Conservation (phyloP, 129 eudicot genomes). For the Gnaphalium uliginosum region DNA sequence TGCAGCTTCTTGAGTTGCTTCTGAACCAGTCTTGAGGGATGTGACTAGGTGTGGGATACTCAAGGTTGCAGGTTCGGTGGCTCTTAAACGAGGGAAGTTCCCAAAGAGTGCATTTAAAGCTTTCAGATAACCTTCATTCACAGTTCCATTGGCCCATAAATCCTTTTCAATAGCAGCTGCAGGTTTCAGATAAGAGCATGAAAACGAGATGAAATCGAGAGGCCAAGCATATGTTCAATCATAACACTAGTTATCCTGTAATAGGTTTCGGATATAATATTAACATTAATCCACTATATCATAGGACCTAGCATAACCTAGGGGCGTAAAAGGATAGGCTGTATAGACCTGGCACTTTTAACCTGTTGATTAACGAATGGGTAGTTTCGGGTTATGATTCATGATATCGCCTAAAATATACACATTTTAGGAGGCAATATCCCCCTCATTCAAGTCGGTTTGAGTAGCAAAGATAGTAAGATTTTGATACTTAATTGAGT, state of each 20-base stretch:
- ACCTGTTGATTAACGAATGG: too few species aligned
- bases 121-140: constrained; percentile 88
- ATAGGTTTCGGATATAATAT: background rate
- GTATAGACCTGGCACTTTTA: too few species aligned
- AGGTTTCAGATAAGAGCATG: constrained; percentile 26
- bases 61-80: constrained; percentile 94
- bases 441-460: too few species aligned
- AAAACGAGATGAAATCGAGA: background rate
- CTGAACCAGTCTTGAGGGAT: constrained; percentile 90
- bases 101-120: constrained; percentile 91
- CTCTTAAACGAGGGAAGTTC: constrained; percentile 95
- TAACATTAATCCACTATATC: background rate
- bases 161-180: constrained; percentile 97
- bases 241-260: background rate
- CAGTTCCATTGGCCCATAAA: constrained; percentile 92
- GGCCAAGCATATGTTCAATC: constrained; percentile 2
- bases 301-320: background rate
- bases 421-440: too few species aligned
- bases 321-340: background rate
- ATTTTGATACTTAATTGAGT: too few species aligned
- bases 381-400: too few species aligned
- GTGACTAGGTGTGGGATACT: constrained; percentile 96
- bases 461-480: too few species aligned
- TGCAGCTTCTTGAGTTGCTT: constrained; percentile 99
- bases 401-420: too few species aligned